phyloP scores from a whole-genome alignment of 345 rosid genomes.

The Eucalyptus regnans region DNA sequence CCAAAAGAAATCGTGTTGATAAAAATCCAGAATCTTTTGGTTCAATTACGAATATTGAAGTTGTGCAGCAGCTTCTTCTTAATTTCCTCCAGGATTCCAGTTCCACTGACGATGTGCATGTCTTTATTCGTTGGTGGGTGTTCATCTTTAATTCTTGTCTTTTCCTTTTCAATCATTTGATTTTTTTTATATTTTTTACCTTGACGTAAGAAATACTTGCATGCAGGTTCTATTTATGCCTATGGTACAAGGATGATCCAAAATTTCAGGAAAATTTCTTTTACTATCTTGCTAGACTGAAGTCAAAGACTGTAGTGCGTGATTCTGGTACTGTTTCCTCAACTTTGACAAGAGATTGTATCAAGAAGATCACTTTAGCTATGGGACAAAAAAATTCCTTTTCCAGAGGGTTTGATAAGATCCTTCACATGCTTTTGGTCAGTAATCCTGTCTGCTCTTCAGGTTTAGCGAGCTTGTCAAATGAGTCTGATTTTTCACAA shows the following conservation, averaged over 20 bases:
- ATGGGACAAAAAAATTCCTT: conserved; percentile 91
- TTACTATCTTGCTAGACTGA: conserved; percentile 69
- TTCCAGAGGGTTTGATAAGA: conserved; percentile 94
- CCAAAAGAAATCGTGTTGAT: conserved; percentile 14
- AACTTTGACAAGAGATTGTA: conserved; percentile 51
- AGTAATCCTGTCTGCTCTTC: conserved; percentile 20
- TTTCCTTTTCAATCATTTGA: conserved; percentile 1
- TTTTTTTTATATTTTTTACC: not conserved
- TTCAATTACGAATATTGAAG: conserved; percentile 49
- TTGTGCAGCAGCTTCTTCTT: conserved; percentile 79
- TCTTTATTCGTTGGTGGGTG: conserved; percentile 83
- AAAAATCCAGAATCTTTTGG: conserved; percentile 25
- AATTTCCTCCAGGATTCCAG: conserved; percentile 84
- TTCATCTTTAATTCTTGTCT: not conserved
- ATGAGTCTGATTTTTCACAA: not conserved
- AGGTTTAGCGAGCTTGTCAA: not conserved
- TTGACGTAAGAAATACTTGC: not conserved
- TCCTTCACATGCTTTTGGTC: conserved; percentile 95
- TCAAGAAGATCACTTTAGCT: conserved; percentile 76
- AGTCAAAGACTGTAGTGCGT: conserved; percentile 74
- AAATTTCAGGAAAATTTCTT: conserved; percentile 55
- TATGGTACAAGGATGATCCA: conserved; percentile 92
- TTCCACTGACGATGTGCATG: conserved; percentile 68
- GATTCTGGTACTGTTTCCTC: conserved; percentile 55
- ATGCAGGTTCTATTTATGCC: conserved; percentile 88